Evolutionary conservation across 2,329 filamentous ascomycete genomes (phyloP).

Genomic region (Fusarium coffeatum): DNA sequence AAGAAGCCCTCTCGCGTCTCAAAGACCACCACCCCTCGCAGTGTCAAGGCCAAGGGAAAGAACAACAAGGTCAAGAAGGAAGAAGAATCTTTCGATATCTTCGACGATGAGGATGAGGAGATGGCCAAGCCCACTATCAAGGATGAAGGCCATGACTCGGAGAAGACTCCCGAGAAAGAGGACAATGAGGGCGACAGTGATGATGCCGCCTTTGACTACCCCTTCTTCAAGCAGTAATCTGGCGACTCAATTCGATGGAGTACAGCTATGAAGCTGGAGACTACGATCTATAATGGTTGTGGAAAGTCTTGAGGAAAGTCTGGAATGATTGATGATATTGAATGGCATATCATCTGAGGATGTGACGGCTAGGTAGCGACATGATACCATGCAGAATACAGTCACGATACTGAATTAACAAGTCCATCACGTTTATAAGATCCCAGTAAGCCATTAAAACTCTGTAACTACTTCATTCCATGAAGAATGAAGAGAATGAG

Average conservation of each 20-base stretch:
- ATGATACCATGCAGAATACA: conserved; percentile 16
- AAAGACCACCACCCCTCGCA: conserved; percentile 50
- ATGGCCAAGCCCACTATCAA: conserved; percentile 28
- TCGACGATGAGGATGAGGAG: conserved; percentile 34
- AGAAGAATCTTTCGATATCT: conserved; percentile 12
- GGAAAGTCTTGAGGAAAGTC: conserved; percentile 4
- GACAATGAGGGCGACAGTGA: not conserved
- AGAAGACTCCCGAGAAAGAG: conserved; percentile 36
- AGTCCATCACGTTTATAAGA: not conserved
- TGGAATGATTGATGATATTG: not conserved
- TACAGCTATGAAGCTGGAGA: too few species aligned
- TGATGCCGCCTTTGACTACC: conserved; percentile 5
- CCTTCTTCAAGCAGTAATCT: conserved; percentile 15
- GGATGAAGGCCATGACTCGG: conserved; percentile 34
- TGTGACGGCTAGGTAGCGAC: conserved; percentile 6
- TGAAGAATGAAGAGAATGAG: not conserved
- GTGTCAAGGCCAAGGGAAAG: conserved; percentile 35
- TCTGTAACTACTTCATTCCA: not conserved
- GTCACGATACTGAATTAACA: conserved; percentile 8
- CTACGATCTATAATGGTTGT: conserved; percentile 1
- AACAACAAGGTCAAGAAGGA: conserved; percentile 44
- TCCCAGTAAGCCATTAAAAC: not conserved
- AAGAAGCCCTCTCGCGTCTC: conserved; percentile 48
- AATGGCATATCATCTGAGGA: conserved; percentile 15
- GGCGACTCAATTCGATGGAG: not conserved